Evolutionary conservation across 2,329 filamentous ascomycete species (phyloP), one percentile per base, ranked within the genome.

Genomic region (Cryphonectria parasitica): DNA sequence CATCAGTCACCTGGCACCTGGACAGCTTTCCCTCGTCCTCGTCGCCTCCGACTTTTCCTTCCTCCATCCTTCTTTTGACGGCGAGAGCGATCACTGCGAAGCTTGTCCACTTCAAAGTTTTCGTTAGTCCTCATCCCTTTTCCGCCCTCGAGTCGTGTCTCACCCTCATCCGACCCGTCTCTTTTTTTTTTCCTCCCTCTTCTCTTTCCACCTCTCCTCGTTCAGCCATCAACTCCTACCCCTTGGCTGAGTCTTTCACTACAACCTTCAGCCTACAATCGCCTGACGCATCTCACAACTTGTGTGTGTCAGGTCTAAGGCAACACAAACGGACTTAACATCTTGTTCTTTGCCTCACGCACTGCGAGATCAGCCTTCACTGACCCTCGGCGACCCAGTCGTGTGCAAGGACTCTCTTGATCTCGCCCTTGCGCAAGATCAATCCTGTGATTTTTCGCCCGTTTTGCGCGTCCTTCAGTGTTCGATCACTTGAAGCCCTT

Each of bases 71-170:
- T 66, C 56, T 65, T 62, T 58, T 45, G 61, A 58, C 66, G 68
- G 56, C 65, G 68, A 70, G 64, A 72, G 66, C 65, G 68, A 72
- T 68, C 65, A 70, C 54, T 64, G 65, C 63, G 62, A 64, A 66
- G 54, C 25, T 49, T 56, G 41, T 22, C 31, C 31, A 62, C 54
- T 60, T 43, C 66, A 67, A 66, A 61, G 69, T 67, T 68, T 70
- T 60, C 62, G 65, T 58, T 60, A 41, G 19, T 66, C 61, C 61
- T 66, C 34, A 39, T 43, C 41, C 58, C 36, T 64, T 64, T 61
- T 66, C 63, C 36, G 68, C 64, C 71, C 56, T 72, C 71, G 71
- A 70, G 71, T 70, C 65, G 71, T 70, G 71, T 72, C 65, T 72
- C 64, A 65, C 49, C 64, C 28, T 60, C 65, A 60, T 52, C 65